Base-by-base conservation (phyloP, 768 basidiomycete species). In the Lanmaoa rubissima region DNA sequence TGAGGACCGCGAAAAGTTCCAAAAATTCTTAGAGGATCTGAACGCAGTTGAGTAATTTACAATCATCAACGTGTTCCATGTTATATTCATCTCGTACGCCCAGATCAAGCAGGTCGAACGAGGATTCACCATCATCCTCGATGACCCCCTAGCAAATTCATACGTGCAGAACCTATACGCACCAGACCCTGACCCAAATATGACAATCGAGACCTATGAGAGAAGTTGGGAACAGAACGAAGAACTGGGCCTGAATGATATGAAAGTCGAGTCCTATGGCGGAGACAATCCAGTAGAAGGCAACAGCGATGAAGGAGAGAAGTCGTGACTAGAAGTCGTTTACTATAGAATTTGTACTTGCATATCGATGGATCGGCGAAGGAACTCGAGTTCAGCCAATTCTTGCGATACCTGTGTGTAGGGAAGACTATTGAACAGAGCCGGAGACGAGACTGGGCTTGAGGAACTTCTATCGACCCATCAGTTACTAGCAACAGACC, bases 91-190 rank as follows among this genome's bases (percentile, higher is more conserved):
- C 32, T 34, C 14, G 24, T 14, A 41, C 8, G 26, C 40, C 24
- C 39, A 93, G 89, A 82, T 94, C 60, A 94, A 92, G 74, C 80
- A 78, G 43, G 95, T 82, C 13, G 81, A 86, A 50, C 78, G 77
- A 35, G 87, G 88, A 4, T 99, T 96, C 75, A 98, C 96, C 0
- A 69, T 99, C 57, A 89, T 98, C 69, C 77, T 99, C 11, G 96
- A 98, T 66, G 96, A 98, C 68, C 97, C 97, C 3, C 78, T 98
- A 19, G 88, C 92, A 14, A 98, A 98, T 71, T 95, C 93, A 3
- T 95, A 98, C 68, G 76, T 99, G 44, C 97, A 99, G 71, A 97
- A 94, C 70, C 65, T 95, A n/a, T 98, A 96, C 69, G 96, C 97
- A 0, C 97, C 97, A 5, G 96, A 99, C 68, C 86, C 91, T 0